Conservation (phyloP, 257 asterid genomes). For the Galeopsis tetrahit region DNA sequence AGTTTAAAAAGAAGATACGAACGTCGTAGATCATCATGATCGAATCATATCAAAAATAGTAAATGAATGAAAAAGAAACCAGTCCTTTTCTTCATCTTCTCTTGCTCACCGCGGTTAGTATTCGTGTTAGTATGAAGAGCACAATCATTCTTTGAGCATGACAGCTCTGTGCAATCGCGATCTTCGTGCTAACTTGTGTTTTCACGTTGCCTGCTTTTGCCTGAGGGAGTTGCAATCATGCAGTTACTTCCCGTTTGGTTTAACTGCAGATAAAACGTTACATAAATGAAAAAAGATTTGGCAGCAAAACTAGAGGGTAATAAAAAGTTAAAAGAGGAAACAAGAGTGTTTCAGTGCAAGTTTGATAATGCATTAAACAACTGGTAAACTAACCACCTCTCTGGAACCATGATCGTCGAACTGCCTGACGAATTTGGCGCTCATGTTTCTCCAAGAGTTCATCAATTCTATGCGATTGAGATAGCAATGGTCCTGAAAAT, state of each 20-base stretch:
- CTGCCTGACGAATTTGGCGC: constrained; percentile 92
- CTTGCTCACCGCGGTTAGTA: neutral
- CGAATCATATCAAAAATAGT: neutral
- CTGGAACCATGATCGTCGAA: constrained; percentile 90
- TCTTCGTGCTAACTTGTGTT: constrained; percentile 7
- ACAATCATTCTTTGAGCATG: constrained; percentile 24
- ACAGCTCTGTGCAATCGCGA: neutral
- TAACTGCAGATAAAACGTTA: constrained; percentile 38
- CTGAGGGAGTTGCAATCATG: neutral
- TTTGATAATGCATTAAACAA: neutral
- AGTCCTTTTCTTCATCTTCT: neutral
- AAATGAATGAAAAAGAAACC: neutral
- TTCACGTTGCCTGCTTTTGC: constrained; percentile 8
- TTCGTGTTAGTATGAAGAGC: constrained; percentile 19
- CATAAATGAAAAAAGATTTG: constrained; percentile 5
- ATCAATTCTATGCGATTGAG: constrained; percentile 77
- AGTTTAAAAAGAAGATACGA: neutral
- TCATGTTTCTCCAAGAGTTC: constrained; percentile 86
- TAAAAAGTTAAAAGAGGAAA: neutral
- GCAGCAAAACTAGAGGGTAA: neutral
- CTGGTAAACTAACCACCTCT: constrained; percentile 49
- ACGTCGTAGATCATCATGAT: neutral
- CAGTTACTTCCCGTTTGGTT: constrained; percentile 42
- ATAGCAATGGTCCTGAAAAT: constrained; percentile 88
- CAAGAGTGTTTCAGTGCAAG: neutral